phyloP scores from a whole-genome alignment of 371 early-diverging fungal genomes.

The Smittium mucronatum region DNA sequence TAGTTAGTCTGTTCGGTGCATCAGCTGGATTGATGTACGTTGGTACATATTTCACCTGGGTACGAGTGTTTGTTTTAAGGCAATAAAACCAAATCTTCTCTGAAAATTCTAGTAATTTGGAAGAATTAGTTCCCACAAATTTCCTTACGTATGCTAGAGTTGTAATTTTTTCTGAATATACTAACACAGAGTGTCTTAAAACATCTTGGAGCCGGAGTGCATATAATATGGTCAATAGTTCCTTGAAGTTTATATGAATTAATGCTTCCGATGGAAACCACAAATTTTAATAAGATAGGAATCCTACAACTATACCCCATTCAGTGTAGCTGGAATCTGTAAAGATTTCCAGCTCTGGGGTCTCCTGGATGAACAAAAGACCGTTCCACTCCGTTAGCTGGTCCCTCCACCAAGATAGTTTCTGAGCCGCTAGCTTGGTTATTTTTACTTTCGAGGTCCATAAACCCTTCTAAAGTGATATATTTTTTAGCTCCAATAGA shows the following conservation, averaged over 20 bases:
- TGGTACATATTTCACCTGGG: conserved; percentile 3
- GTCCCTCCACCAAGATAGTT: no score
- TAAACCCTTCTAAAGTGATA: no score
- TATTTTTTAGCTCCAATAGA: no score
- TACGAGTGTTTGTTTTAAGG: neutral
- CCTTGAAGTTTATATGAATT: neutral
- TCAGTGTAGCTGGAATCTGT: neutral
- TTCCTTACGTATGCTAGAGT: conserved; percentile 3
- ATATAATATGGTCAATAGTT: neutral
- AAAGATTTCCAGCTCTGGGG: neutral
- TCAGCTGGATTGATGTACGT: conserved; percentile 1
- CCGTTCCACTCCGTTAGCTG: no score
- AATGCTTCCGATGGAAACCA: neutral
- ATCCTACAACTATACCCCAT: neutral
- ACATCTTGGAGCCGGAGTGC: neutral
- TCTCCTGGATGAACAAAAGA: no score
- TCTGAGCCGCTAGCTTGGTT: no score
- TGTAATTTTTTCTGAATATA: conserved; percentile 3
- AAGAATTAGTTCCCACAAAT: neutral
- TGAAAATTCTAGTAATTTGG: neutral
- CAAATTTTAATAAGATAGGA: neutral
- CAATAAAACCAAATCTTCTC: neutral
- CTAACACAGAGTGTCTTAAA: neutral
- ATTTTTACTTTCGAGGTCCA: no score
- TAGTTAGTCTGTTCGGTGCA: neutral